Conservation (phyloP, 306 rosid genomes). For the Rosa chinensis region DNA sequence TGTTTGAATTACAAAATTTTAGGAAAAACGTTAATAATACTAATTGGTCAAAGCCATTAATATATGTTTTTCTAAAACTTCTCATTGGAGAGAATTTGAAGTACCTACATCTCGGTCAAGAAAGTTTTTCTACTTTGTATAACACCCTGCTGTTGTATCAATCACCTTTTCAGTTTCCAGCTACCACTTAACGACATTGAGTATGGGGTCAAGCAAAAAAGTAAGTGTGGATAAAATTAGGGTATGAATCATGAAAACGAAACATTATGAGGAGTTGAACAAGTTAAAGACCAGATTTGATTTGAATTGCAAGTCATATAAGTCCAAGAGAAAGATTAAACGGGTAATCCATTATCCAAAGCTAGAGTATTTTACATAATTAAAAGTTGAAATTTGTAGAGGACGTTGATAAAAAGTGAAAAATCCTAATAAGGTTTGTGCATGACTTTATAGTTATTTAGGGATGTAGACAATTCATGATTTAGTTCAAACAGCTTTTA, state of each 20-base stretch:
- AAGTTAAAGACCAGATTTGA: neutral
- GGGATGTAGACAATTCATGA: neutral
- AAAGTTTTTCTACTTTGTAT: neutral
- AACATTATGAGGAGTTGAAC: neutral
- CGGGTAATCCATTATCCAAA: neutral
- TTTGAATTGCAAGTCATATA: neutral
- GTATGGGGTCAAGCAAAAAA: neutral
- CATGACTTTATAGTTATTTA: neutral
- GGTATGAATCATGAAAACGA: neutral
- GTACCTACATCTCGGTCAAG: neutral
- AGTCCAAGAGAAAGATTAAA: constrained; percentile 6
- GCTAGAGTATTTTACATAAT: neutral
- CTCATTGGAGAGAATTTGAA: neutral
- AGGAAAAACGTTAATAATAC: too few relatives aligned
- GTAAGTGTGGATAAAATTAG: neutral
- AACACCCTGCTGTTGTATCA: neutral
- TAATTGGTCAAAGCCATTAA: too few relatives aligned
- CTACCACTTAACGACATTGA: neutral
- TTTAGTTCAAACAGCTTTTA: neutral
- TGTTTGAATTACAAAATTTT: too few relatives aligned
- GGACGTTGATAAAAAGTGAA: neutral
- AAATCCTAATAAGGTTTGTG: neutral
- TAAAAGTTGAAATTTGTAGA: constrained; percentile 12
- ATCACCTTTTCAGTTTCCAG: neutral
- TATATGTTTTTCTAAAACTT: neutral